phyloP scores from a whole-genome alignment of 2,329 filamentous ascomycete genomes.

The Penicillium sp. region DNA sequence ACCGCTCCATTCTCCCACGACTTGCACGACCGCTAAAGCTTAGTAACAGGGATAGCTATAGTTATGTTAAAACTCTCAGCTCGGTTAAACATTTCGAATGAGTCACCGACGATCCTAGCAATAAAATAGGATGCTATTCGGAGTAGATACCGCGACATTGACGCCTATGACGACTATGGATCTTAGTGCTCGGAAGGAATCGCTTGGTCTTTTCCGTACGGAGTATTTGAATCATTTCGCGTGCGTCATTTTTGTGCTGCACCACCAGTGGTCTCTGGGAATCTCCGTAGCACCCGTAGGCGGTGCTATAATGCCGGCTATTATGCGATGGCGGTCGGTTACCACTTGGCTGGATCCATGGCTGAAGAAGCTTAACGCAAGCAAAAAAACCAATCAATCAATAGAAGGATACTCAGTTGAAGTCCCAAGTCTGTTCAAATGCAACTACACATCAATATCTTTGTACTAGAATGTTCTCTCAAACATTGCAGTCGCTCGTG shows the following conservation, averaged over 20 bases:
- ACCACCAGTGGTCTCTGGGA: not conserved
- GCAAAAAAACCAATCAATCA: not conserved
- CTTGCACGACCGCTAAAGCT: not conserved
- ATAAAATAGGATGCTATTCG: not conserved
- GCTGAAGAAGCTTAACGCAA: too few relatives aligned
- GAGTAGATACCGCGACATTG: not conserved
- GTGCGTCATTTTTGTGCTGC: conserved; percentile 4
- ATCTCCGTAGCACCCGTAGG: not conserved
- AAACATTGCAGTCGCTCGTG: not conserved
- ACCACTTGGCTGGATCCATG: not conserved
- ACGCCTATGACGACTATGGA: conserved; percentile 2
- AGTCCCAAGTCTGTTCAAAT: not conserved
- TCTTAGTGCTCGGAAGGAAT: not conserved
- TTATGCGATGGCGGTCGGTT: not conserved
- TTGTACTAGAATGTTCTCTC: not conserved
- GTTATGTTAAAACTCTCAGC: not conserved
- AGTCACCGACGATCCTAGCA: not conserved
- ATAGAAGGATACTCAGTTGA: not conserved
- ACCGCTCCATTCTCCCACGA: conserved; percentile 5
- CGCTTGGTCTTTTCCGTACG: not conserved
- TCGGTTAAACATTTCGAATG: not conserved
- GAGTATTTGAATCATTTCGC: not conserved
- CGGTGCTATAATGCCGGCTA: conserved; percentile 6
- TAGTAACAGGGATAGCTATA: conserved; percentile 8
- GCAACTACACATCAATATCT: not conserved